These are phyloP conservation scores for Sphagnurus paluster DNA, from an alignment of 1,284 basidiomycete species.

Conservation along the genomic window DNA sequence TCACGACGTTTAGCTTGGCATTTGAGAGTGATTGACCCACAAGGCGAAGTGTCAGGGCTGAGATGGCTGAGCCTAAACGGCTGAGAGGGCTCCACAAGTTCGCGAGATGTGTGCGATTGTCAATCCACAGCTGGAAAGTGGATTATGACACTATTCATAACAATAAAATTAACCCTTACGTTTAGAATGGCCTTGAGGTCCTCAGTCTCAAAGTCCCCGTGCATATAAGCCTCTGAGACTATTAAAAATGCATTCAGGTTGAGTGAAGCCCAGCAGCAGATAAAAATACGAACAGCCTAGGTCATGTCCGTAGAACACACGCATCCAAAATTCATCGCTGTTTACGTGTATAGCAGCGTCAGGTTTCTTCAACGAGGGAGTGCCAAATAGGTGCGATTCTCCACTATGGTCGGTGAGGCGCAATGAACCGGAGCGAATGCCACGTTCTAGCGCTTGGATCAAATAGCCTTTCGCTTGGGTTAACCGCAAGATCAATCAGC, in stretches of 20 bases:
- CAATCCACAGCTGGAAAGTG: slow-evolving; percentile 8
- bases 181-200: slow-evolving; percentile 60
- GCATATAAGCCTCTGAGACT: slow-evolving; percentile 70
- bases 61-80: slow-evolving; percentile 8
- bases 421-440: slow-evolving; percentile 5
- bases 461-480: slow-evolving; percentile 3
- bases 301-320: slow-evolving; percentile 7
- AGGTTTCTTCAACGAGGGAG: background rate
- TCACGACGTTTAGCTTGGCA: slow-evolving; percentile 9
- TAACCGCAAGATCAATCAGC: background rate
- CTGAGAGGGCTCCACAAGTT: slow-evolving; percentile 8
- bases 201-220: slow-evolving; percentile 57
- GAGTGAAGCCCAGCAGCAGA: background rate
- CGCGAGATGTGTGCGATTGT: slow-evolving; percentile 5
- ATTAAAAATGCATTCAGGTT: background rate
- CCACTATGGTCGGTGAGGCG: slow-evolving; percentile 1
- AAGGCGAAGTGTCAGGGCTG: slow-evolving; percentile 10
- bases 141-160: slow-evolving; percentile 18
- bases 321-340: slow-evolving; percentile 11
- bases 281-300: slow-evolving; percentile 9
- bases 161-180: slow-evolving; percentile 36
- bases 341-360: slow-evolving; percentile 5
- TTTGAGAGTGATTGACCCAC: slow-evolving; percentile 9
- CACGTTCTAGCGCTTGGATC: slow-evolving; percentile 5
- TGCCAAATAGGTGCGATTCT: slow-evolving; percentile 5